Evolutionary conservation across 768 basidiomycete species (phyloP), one percentile per base, ranked within the genome.

Genomic region (Pseudohyphozyma bogoriensis): DNA sequence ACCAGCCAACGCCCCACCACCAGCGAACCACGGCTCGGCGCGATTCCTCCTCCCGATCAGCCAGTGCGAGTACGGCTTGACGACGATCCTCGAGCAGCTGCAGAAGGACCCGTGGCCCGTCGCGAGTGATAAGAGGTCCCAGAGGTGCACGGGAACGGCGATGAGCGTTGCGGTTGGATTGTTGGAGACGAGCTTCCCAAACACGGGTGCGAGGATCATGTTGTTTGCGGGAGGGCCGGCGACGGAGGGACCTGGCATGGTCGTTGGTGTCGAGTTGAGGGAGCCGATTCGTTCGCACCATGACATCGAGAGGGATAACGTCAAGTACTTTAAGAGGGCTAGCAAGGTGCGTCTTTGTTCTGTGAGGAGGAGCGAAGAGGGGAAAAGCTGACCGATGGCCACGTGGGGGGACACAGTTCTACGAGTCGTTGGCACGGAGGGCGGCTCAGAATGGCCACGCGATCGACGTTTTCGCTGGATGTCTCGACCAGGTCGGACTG

Each of bases 231-330:
- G 93, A 68, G 95, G 95, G 32, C 89, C 95, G 18, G 85, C 86
- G 13, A 95, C 93, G 2, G 91, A 96, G 71, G 95, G 95, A 3
- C 95, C 95, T 0, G 95, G 95, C 22, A 84, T 91, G 83, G 92
- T 96, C 35, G 95, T 97, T 58, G 86, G 81, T 74, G 88, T 88
- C 66, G 93, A 97, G 75, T 78, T 97, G 58, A 87, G 89, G 76
- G 95, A 99, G 70, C 90, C 92, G 3, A 97, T 99, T 64, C 86
- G 95, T 55, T 95, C 91, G 11, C 95, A 99, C 73, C 93, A 97
- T 76, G 95, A 99, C 71, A 97, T 97, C 69, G 95, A 99, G 70
- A 81, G 90, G 24, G 95, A 99, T 73, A 86, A 83, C 63, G 92
- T 86, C 46, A 97, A 96, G 75, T 91, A 99, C 72, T 97, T 85